Conservation (phyloP, 768 basidiomycete genomes). For the Suillus weaverae region DNA sequence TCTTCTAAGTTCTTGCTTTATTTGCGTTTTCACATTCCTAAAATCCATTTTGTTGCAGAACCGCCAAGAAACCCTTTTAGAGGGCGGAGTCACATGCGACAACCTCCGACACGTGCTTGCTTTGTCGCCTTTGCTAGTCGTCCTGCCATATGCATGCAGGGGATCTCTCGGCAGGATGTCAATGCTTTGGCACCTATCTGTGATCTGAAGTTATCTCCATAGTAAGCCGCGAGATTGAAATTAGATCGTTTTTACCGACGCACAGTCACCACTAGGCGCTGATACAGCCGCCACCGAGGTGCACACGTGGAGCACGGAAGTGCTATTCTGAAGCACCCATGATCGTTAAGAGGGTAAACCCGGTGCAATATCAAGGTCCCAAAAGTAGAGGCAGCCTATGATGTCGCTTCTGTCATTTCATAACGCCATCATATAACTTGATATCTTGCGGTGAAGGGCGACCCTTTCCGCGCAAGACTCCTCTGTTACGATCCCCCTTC, state of each 20-base stretch:
- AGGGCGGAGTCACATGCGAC: neutral
- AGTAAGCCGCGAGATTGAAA: neutral
- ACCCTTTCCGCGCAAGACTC: neutral
- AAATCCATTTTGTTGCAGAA: neutral
- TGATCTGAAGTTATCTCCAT: neutral
- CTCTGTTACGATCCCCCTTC: neutral
- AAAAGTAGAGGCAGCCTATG: neutral
- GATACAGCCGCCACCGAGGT: neutral
- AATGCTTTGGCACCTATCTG: neutral
- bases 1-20: neutral
- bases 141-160: neutral
- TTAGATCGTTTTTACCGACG: neutral
- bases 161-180: neutral
- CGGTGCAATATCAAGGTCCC: neutral
- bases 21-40: neutral
- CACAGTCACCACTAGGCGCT: neutral
- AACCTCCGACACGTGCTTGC: neutral
- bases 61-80: neutral
- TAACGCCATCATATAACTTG: neutral
- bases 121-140: neutral
- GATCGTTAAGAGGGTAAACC: neutral
- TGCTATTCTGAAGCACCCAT: neutral
- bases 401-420: neutral
- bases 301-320: neutral
- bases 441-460: neutral